These are phyloP conservation scores for Geranomyces michiganensis DNA, from an alignment of 192 early-diverging fungal species.

Conservation along the genomic window DNA sequence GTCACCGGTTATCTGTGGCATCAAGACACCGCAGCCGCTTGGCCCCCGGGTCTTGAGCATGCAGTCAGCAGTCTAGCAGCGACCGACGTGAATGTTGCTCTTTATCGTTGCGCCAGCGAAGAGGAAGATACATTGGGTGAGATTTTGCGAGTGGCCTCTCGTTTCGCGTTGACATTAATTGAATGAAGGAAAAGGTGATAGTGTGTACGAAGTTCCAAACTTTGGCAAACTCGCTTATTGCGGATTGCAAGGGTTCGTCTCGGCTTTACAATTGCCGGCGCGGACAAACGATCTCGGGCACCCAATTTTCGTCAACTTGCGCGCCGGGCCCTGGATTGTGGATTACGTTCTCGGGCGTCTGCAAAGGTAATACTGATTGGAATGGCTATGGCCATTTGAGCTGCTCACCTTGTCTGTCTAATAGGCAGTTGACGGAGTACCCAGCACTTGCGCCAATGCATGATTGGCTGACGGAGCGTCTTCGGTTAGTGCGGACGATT, in stretches of 20 bases:
- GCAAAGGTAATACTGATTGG: constrained; percentile 50
- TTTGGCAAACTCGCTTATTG: constrained; percentile 82
- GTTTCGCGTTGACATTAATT: not conserved
- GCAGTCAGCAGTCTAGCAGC: constrained; percentile 64
- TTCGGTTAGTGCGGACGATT: constrained; percentile 69
- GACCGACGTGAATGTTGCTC: constrained; percentile 80
- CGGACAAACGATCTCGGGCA: constrained; percentile 90
- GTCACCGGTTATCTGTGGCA: constrained; percentile 45
- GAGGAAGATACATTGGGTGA: constrained; percentile 78
- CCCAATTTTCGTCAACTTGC: constrained; percentile 85
- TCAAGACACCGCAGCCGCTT: constrained; percentile 17
- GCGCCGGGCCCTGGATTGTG: constrained; percentile 88
- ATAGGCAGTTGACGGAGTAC: constrained; percentile 44
- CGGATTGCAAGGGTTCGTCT: constrained; percentile 91
- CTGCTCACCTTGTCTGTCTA: constrained; percentile 8
- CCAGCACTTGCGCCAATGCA: constrained; percentile 48
- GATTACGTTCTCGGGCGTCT: constrained; percentile 85
- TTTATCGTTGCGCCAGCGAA: constrained; percentile 87
- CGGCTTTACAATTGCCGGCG: constrained; percentile 77
- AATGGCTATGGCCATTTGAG: too few species aligned
- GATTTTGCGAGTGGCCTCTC: not conserved
- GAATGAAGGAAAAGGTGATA: constrained; percentile 62
- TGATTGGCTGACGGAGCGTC: constrained; percentile 80
- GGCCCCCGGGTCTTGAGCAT: constrained; percentile 58
- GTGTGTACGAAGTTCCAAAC: constrained; percentile 87